Base-by-base conservation (phyloP, 2,329 filamentous ascomycete genomes). In the Trichophyton equinum region DNA sequence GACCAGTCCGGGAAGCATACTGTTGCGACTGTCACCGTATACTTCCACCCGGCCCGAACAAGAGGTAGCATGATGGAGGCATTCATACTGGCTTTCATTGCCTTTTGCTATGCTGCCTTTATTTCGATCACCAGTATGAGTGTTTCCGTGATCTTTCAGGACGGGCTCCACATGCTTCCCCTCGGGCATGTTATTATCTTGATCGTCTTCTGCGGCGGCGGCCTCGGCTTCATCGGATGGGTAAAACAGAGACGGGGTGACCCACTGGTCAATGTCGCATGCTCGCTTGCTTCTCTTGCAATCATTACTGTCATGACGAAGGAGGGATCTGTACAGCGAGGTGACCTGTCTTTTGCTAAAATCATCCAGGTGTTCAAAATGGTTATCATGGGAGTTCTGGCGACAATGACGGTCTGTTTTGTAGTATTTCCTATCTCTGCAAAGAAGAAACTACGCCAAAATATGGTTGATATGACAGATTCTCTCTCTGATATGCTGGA, bases 261-360 rank as follows among this genome's bases (percentile, higher is more conserved):
- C 67, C 88, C 89, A 5, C 76, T 94, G 60, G 89, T 94, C 64
- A 91, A 91, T 69, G 87, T 92, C 40, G 89, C 87, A 56, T 90
- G 88, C 66, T 96, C 91, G 36, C 78, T 96, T 65, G 85, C 91
- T 5, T 92, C 89, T 38, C 85, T 97, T 62, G 89, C 89, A 57
- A 88, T 94, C 64, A 95, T 96, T 69, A 91, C 88, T 1, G 84
- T 95, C 53, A 78, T 96, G 64, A 96, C 92, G 9, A 95, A 95
- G 74, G 92, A 96, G 73, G 91, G 90, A 58, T 85, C 90, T 1
- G 85, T 96, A 0, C 89, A 95, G 68, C 85, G 82, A 38, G 89
- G 88, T 4, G 85, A 86, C 59, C 90, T 96, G 68, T 91, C 88
- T 0, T 84, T 88, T 67, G 84, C 84, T 62, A 95, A 95, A 73